Evolutionary conservation across 2,329 filamentous ascomycete genomes (phyloP), one percentile per base, ranked within the genome.

Genomic region (Dactylellina leptospora): DNA sequence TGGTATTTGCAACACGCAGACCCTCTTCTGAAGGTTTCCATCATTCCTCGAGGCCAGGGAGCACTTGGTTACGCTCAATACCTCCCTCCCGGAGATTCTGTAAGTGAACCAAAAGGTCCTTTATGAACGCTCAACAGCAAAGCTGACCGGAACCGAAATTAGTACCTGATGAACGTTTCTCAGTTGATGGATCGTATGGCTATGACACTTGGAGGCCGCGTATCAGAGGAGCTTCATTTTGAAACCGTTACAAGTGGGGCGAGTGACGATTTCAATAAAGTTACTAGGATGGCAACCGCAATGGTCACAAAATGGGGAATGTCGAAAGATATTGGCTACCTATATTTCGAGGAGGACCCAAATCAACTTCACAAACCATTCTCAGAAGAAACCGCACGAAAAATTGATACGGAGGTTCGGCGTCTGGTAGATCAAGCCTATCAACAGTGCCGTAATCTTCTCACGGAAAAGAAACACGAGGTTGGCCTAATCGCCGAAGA

Each of bases 281-380:
- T 97, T 40, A 97, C 95, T 1, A 87, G 88, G 63, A 93, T 97
- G 90, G 96, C 95, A 2, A 96, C 91, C 16, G 89, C 90, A 74
- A 99, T 99, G 95, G 95, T 99, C 27, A 99, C 93, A n/a, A 91
- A 96, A 80, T 99, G 92, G 89, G 95, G 95, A 76, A 99, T 99
- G 95, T 96, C 90, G 40, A 87, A 91, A 76, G 96, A 96, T 82
- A 89, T 99, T 48, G 93, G 93, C 27, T 93, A 93, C 75, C 85
- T 99, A 74, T 90, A 96, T 83, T 99, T 93, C 80, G 86, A 89
- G 75, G 90, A 91, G 79, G 85, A 92, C 78, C 86, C 90, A 74
- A 90, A 91, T 79, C 88, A 91, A 78, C 82, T 97, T 70, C 88
- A 93, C 79, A 99, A 99, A 83, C 95, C 95, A 0, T 99, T 97